phyloP scores from a whole-genome alignment of 108 stramenopile species.

The Epithemia pelagica region DNA sequence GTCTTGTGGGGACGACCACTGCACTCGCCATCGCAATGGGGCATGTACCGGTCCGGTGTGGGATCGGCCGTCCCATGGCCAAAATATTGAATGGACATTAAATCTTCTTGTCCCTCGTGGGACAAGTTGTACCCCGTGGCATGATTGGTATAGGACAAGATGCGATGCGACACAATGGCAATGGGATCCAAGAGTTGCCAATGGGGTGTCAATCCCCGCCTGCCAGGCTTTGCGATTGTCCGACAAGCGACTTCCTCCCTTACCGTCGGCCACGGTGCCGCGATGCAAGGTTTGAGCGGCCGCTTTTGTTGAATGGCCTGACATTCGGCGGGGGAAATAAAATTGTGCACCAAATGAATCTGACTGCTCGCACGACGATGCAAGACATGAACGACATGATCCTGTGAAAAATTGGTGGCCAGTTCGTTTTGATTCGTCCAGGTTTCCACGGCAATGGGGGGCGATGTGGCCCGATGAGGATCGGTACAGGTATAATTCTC shows the following conservation, averaged over 20 bases:
- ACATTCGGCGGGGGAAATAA: conserved; percentile 73
- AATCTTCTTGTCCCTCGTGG: conserved; percentile 76
- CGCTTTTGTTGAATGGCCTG: conserved; percentile 46
- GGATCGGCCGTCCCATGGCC: conserved; percentile 58
- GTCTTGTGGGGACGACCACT: conserved; percentile 47
- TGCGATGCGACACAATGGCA: conserved; percentile 40
- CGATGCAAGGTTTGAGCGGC: conserved; percentile 46
- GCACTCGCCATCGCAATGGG: conserved; percentile 86
- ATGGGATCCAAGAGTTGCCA: conserved; percentile 62
- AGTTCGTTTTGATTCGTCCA: conserved; percentile 21
- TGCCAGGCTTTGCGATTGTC: conserved; percentile 77
- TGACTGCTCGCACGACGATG: conserved; percentile 55
- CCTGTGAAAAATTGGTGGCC: not conserved
- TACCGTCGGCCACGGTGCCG: conserved; percentile 79
- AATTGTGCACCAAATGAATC: conserved; percentile 72
- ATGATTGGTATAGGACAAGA: conserved; percentile 72
- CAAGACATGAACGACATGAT: conserved; percentile 36
- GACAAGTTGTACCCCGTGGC: conserved; percentile 52
- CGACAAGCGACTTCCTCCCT: conserved; percentile 54
- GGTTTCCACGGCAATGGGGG: conserved; percentile 23
- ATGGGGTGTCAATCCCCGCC: conserved; percentile 54
- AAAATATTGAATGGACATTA: conserved; percentile 80
- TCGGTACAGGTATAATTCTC: conserved; percentile 86
- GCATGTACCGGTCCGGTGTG: conserved; percentile 84
- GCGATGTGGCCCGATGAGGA: conserved; percentile 39